phyloP scores from a whole-genome alignment of 169 alveolate genomes.

The Plasmodium chabaudi region DNA sequence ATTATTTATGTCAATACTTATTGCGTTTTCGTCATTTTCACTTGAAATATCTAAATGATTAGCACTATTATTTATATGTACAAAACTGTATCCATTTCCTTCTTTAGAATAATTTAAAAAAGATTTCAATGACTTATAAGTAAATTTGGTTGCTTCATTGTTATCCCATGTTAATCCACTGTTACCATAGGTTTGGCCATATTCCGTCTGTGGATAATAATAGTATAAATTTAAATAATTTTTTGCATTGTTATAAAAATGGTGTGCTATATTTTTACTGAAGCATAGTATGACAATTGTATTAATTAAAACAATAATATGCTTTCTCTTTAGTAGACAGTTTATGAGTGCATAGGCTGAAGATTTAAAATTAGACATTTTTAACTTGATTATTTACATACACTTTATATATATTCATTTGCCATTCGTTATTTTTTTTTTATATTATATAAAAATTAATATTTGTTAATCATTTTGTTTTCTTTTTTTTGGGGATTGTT shows the following conservation, averaged over 20 bases:
- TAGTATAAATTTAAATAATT: not conserved
- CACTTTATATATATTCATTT: not conserved
- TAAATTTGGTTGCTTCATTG: no score
- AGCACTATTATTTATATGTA: no score
- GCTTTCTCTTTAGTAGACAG: slow-evolving; percentile 26
- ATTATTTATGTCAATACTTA: no score
- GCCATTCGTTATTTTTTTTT: not conserved
- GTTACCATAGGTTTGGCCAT: not conserved
- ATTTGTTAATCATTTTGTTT: no score
- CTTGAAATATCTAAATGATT: no score
- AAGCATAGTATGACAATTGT: slow-evolving; percentile 4
- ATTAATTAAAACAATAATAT: slow-evolving; percentile 43
- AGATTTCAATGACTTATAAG: no score
- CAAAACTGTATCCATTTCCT: no score
- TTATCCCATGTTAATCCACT: not conserved
- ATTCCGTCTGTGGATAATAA: not conserved
- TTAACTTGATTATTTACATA: not conserved
- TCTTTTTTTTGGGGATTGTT: no score
- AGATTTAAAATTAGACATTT: slow-evolving; percentile 18
- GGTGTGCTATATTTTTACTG: slow-evolving; percentile 6
- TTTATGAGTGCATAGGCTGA: slow-evolving; percentile 4
- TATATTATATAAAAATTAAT: no score
- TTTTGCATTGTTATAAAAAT: slow-evolving; percentile 1
- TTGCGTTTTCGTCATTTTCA: no score
- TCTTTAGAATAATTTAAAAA: no score